Base-by-base conservation (phyloP, 148 eudicot genomes). In the Silene uniflora region DNA sequence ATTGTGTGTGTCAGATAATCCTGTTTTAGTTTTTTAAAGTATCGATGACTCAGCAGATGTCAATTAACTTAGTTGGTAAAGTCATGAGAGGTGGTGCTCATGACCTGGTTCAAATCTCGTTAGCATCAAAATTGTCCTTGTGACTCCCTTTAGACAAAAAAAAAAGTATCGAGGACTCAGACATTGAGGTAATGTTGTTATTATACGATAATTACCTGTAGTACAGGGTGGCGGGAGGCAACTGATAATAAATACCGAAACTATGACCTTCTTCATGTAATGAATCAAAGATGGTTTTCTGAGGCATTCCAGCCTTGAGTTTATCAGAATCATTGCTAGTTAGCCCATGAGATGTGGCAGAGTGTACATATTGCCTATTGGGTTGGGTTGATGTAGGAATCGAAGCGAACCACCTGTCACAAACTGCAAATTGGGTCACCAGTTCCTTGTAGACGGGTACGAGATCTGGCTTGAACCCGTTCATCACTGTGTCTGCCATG, bases 261-360 rank as follows among this genome's bases (percentile, higher is more conserved):
- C 80, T 79, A 49, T 56, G 79, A 9, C 87, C 91, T 70, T 70
- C 83, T 19, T 91, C 97, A 59, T 89, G 83, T 78, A 91, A 46
- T 0, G 97, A 91, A 77, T 91, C 97, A 69, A 91, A 91, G 2
- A 91, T 88, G 3, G 97, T 91, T 76, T 85, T 89, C 69, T 91
- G 97, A 2, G 97, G 97, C 71, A 80, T 83, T 24, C 97, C 97
- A 76, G 84, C 80, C 22, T 83, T 81, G 35, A 91, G 59, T 71
- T 72, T 80, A 9, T 85, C 49, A 21, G 82, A 84, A 61, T 89
- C 88, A 66, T 88, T 91, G 2, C 84, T 80, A 3, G 83, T 75
- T 6, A 87, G 79, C 1, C 97, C 97, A 25, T 85, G 79, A 2
- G 97, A 91, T 12, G 97, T 91, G 27, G 97, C 97, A 0, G 93